Base-by-base conservation (phyloP, 805 yeast genomes). In the Nakazawaea anatomiae region DNA sequence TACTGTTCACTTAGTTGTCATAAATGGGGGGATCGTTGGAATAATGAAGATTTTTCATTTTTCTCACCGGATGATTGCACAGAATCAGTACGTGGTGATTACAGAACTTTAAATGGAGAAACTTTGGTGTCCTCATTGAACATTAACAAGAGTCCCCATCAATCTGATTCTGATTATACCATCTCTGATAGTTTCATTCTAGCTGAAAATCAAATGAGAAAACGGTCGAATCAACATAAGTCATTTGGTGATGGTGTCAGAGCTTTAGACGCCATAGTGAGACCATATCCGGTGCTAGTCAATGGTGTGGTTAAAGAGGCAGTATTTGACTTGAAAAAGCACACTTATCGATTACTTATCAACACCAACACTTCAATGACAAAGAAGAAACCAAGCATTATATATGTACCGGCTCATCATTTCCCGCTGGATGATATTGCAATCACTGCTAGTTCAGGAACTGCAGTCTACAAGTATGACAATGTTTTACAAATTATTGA, bases 11-110 rank as follows among this genome's bases (percentile, higher is more conserved):
- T 72, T 41, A 92, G 91, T 62, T 70, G 80, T 35, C 96, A 94
- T 67, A 69, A 78, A 61, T 83, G 87, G 84, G 99, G 99, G 0
- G 99, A 92, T 66, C 64, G 76, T 29, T 92, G 97, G 96, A 92
- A 92, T 60, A 83, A 89, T 57, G 99, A 92, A 62, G 98, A 92
- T 66, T 84, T 92, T 63, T 87, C 97, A 1, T 78, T 92, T 51
- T 92, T 85, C 86, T 85, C 94, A 1, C 67, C 72, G 3, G 90
- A 85, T 54, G 89, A 85, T 52, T 54, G 56, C 58, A 53, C 31
- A n/a, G 29, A 11, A 11, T n/a, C 43, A 18, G 11, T 25, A 25
- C 6, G 18, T 27, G 30, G 25, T 10, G 32, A 34, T 4, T 14
- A 8, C 9, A n/a, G 34, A 39, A 28, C 10, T 35, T 44, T 11